Evolutionary conservation across 805 yeast genomes (phyloP), one percentile per base, ranked within the genome.

Genomic region (Yarrowia sp.): DNA sequence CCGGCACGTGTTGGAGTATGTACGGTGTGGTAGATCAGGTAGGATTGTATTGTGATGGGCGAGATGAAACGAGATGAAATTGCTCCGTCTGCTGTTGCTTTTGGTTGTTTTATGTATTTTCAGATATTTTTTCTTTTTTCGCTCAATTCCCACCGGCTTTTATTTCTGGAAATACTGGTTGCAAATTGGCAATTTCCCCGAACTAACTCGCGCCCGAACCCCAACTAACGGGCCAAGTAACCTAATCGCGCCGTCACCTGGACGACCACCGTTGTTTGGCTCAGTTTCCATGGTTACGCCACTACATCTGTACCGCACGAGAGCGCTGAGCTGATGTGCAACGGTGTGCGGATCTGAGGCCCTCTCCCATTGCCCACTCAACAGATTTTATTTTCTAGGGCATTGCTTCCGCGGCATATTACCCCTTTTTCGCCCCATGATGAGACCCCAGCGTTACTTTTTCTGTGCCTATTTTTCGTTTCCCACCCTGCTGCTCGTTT

Each of bases 401-500:
- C n/a, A n/a, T n/a, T n/a, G n/a, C n/a, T n/a, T n/a, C n/a, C 44
- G 29, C 35, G 51, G 51, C 35, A 4, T 14, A 7, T 44, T 44
- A 18, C 35, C 51, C 35, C 35, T 42, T 42, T 42, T 42, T 18
- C 32, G 33, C 22, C 49, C 22, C 21, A 24, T 25, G 32, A 25
- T 25, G 49, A 27, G 51, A 18, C 51, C n/a, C 8, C 51, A 29
- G 35, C 25, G 33, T 42, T 44, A 27, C 29, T 27, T 27, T 27
- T 27, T 4, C 12, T 27, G 31, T 9, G 33, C 35, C 25, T 18
- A 12, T 27, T 27, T 27, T 29, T 44, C 51, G 51, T 44, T 27
- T 44, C 35, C 19, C 27, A 18, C 49, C 47, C 49, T 44, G 49
- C 49, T 42, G 49, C 49, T 25, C 51, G 51, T 44, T 44, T 44